These are phyloP conservation scores for Monosporozyma unispora DNA, from an alignment of 805 yeast genomes.

Conservation along the genomic window DNA sequence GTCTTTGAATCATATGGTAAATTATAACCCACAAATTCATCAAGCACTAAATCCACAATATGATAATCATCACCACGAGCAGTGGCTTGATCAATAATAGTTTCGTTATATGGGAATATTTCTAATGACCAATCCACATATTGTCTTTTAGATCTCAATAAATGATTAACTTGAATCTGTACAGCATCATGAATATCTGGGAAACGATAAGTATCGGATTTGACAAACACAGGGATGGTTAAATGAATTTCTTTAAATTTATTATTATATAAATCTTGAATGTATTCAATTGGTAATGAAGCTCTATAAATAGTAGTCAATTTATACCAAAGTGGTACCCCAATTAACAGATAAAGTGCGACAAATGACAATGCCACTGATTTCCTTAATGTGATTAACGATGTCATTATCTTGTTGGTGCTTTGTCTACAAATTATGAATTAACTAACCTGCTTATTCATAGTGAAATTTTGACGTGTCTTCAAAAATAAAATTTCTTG, in stretches of 20 bases:
- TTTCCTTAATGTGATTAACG: conserved; percentile 12
- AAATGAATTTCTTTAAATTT: conserved; percentile 37
- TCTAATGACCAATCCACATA: conserved; percentile 31
- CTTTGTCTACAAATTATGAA: no score
- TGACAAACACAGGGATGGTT: conserved; percentile 36
- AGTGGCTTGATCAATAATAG: conserved; percentile 7
- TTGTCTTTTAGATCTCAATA: conserved; percentile 23
- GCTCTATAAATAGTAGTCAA: conserved; percentile 36
- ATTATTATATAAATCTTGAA: conserved; percentile 28
- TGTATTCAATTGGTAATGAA: conserved; percentile 32
- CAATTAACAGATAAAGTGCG: conserved; percentile 28
- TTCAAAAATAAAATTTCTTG: background rate
- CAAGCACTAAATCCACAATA: conserved; percentile 32
- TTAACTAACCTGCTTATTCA: no score
- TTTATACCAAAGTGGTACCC: conserved; percentile 36
- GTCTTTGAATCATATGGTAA: conserved; percentile 34
- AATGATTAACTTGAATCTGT: conserved; percentile 37
- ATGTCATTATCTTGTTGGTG: background rate
- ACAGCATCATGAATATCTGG: conserved; percentile 61
- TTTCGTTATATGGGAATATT: conserved; percentile 18
- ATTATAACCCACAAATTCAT: conserved; percentile 37
- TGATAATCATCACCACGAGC: conserved; percentile 21
- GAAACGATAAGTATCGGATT: conserved; percentile 40
- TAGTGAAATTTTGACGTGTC: background rate
- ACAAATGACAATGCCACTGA: conserved; percentile 17